These are phyloP conservation scores for Boechera retrofracta DNA, from an alignment of 345 rosid genomes.

Conservation along the genomic window DNA sequence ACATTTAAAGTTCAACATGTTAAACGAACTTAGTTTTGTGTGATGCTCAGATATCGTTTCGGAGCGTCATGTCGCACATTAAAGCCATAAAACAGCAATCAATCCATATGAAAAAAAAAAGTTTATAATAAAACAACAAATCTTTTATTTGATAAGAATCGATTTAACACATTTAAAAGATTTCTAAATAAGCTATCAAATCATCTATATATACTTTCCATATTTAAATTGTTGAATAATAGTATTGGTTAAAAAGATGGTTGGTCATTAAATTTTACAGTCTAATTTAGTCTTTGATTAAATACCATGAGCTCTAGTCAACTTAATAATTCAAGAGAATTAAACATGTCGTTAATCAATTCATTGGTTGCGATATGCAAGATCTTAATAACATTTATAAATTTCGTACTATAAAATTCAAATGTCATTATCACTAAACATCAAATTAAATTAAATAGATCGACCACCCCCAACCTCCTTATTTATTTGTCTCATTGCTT, in stretches of 20 bases:
- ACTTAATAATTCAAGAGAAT: conserved; percentile 43
- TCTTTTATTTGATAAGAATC: too few species aligned
- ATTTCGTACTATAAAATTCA: background rate
- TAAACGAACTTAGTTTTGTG: conserved; percentile 14
- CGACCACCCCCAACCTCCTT: conserved; percentile 40
- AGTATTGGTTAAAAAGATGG: background rate
- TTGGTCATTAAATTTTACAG: background rate
- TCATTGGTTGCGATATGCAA: conserved; percentile 38
- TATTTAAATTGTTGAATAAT: conserved; percentile 8
- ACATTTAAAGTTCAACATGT: background rate
- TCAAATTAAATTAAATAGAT: conserved; percentile 19
- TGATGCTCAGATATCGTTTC: conserved; percentile 13
- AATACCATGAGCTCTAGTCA: conserved; percentile 33
- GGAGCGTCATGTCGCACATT: conserved; percentile 22
- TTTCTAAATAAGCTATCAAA: background rate
- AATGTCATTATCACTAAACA: conserved; percentile 28
- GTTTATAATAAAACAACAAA: too few species aligned
- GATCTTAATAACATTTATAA: conserved; percentile 22
- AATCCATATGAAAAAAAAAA: background rate
- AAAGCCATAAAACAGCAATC: background rate
- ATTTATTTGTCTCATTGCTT: conserved; percentile 29
- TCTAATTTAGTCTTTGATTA: background rate
- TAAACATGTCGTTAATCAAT: conserved; percentile 23
- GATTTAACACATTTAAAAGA: background rate
- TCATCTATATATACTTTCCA: conserved; percentile 6